Evolutionary conservation across 2,329 filamentous ascomycete species (phyloP).

Genomic region (Cladosporium cucumerinum): DNA sequence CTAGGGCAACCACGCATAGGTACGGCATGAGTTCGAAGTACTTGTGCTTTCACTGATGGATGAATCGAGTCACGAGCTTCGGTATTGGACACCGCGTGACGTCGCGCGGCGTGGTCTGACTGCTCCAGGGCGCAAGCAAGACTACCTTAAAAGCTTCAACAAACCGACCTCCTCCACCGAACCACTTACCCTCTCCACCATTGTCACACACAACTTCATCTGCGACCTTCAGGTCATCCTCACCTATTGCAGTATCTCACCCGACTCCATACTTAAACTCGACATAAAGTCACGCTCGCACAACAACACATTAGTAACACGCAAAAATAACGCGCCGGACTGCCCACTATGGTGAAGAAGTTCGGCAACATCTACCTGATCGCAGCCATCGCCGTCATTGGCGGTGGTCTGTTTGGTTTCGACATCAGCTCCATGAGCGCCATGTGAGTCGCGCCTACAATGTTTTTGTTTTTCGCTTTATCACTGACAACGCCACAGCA

Average conservation of each 20-base stretch:
- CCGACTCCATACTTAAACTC: not conserved
- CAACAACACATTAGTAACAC: not conserved
- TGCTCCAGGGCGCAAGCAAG: not conserved
- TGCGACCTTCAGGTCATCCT: not conserved
- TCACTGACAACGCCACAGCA: conserved; percentile 51
- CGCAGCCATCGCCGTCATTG: conserved; percentile 57
- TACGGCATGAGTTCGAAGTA: not conserved
- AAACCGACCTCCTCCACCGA: not conserved
- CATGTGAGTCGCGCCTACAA: conserved; percentile 30
- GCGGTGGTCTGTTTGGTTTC: conserved; percentile 72
- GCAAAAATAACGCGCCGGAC: not conserved
- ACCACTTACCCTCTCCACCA: not conserved
- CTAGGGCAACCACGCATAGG: conserved; percentile 1
- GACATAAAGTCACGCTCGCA: not conserved
- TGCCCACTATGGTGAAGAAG: conserved; percentile 15
- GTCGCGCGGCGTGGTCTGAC: not conserved
- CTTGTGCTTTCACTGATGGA: not conserved
- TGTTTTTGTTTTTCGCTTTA: not conserved
- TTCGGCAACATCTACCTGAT: conserved; percentile 60
- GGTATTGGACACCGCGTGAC: not conserved
- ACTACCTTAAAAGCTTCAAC: not conserved
- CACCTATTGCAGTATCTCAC: not conserved
- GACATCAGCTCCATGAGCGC: conserved; percentile 72
- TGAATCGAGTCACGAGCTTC: not conserved
- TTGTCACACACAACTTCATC: not conserved